phyloP scores from a whole-genome alignment of 139 green algal species.

The Chlorella vulgaris region DNA sequence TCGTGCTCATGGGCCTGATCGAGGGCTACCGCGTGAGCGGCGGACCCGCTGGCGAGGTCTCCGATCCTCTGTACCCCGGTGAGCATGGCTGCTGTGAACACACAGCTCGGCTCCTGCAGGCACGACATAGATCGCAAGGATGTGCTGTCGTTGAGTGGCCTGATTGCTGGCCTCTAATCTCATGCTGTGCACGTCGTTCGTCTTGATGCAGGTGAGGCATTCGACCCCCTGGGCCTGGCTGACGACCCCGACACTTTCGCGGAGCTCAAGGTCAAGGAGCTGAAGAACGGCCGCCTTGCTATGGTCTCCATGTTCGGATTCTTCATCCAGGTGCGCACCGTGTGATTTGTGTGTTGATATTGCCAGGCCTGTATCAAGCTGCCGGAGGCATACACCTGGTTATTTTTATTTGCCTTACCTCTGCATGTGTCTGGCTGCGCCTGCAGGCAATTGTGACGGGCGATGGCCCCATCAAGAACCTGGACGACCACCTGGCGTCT shows the following conservation, averaged over 20 bases:
- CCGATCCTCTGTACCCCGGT: constrained; percentile 91
- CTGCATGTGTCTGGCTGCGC: background rate
- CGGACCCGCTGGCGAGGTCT: constrained; percentile 84
- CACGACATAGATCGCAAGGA: too few relatives aligned
- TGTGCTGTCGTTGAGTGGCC: too few relatives aligned
- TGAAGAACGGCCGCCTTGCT: constrained; percentile 91
- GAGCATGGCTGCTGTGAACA: too few relatives aligned
- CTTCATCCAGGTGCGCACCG: constrained; percentile 79
- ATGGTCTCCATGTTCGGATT: constrained; percentile 88
- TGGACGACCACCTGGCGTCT: constrained; percentile 82
- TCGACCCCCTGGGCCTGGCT: constrained; percentile 95
- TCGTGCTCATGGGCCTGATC: constrained; percentile 87
- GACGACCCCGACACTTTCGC: constrained; percentile 90
- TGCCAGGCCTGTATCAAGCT: too few relatives aligned
- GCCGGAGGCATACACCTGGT: too few relatives aligned
- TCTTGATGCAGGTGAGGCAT: constrained; percentile 71
- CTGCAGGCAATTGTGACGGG: constrained; percentile 46
- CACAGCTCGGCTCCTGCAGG: too few relatives aligned
- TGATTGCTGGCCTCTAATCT: background rate
- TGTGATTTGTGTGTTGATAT: constrained; percentile 45
- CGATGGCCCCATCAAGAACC: constrained; percentile 78
- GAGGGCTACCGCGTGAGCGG: constrained; percentile 95
- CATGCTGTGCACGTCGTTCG: background rate
- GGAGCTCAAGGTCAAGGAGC: constrained; percentile 88
- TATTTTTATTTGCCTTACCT: too few relatives aligned